Evolutionary conservation across 1,284 basidiomycete genomes (phyloP).

Genomic region (Tetrapyrgos nigripes): DNA sequence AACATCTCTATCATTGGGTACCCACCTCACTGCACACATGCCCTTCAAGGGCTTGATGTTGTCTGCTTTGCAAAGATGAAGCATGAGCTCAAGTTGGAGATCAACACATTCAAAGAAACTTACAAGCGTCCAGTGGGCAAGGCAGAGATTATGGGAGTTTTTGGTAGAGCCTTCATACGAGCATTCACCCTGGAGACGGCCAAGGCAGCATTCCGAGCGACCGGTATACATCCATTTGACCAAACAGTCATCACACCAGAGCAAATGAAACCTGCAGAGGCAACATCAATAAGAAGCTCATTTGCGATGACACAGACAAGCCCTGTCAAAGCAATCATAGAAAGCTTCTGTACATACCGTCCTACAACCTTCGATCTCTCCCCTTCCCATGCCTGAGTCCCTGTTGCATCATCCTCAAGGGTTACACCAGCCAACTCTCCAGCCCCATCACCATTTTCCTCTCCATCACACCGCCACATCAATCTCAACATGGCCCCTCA

Average conservation of each 20-base stretch:
- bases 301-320: conserved; percentile 31
- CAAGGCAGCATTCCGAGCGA: conserved; percentile 33
- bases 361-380: conserved; percentile 16
- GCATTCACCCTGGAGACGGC: conserved; percentile 29
- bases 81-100: conserved; percentile 15
- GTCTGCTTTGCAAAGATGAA: conserved; percentile 41
- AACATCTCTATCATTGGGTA: conserved; percentile 44
- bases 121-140: conserved; percentile 26
- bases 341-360: conserved; percentile 19
- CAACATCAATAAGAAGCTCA: conserved; percentile 25
- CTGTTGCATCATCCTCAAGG: neutral
- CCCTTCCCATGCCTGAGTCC: conserved; percentile 14
- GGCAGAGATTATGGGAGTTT: conserved; percentile 30
- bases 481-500: no score
- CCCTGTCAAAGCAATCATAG: conserved; percentile 28
- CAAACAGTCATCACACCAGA: conserved; percentile 25
- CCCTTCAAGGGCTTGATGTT: conserved; percentile 46
- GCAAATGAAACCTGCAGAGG: conserved; percentile 30
- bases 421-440: neutral
- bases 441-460: neutral
- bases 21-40: conserved; percentile 47
- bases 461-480: neutral
- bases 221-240: conserved; percentile 39
- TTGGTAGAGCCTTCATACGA: conserved; percentile 27
- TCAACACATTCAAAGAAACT: conserved; percentile 23